Percentiles rank a stretch among this genome's conserved stretches.
Evolutionary conservation across 768 basidiomycete genomes (phyloP).

Genomic region (Coprinellus micaceus): DNA sequence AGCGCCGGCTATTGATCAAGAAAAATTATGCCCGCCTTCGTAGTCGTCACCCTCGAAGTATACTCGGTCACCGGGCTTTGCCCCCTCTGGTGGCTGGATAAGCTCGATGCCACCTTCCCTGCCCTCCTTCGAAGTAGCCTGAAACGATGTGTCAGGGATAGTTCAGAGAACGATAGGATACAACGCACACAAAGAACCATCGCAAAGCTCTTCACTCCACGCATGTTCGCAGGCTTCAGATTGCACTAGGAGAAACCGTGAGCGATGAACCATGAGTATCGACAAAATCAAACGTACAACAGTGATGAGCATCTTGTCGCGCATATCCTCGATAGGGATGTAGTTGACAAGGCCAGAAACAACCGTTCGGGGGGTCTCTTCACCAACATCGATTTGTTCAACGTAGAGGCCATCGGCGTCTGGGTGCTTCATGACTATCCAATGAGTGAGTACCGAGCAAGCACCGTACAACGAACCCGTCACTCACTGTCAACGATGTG

Average conservation of each 20-base stretch:
- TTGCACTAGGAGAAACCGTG: constrained; percentile 57
- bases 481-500: constrained; percentile 82
- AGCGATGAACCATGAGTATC: too few relatives aligned
- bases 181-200: constrained; percentile 88
- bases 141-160: constrained; percentile 4
- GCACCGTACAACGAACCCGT: background rate
- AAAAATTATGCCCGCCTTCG: constrained; percentile 51
- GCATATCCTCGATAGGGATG: constrained; percentile 93
- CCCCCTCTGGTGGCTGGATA: constrained; percentile 79
- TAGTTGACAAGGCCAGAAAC: constrained; percentile 97
- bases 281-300: constrained; percentile 56
- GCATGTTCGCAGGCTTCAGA: constrained; percentile 94
- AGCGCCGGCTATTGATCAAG: background rate
- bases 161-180: background rate
- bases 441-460: constrained; percentile 1
- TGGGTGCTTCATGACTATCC: constrained; percentile 88
- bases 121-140: constrained; percentile 90
- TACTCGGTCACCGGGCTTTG: constrained; percentile 88
- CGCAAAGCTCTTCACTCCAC: constrained; percentile 95
- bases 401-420: constrained; percentile 98
- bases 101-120: constrained; percentile 90
- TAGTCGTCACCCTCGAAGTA: constrained; percentile 92
- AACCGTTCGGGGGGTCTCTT: constrained; percentile 91
- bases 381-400: constrained; percentile 97
- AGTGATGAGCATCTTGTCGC: constrained; percentile 74